phyloP scores from a whole-genome alignment of 2,329 filamentous ascomycete genomes.

The Emergomyces africanus region DNA sequence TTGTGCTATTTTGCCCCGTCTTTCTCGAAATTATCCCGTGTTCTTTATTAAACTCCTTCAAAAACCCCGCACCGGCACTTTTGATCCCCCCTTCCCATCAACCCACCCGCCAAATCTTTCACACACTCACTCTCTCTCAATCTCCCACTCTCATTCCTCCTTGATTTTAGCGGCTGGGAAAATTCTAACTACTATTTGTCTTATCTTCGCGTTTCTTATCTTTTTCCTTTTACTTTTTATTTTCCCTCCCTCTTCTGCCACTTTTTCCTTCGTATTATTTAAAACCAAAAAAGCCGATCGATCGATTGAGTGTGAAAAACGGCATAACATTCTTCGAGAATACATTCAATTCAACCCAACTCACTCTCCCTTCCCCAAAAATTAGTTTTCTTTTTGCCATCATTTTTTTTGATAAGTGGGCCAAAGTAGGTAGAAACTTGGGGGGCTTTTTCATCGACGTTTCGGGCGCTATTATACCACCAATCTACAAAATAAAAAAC shows the following conservation, averaged over 20 bases:
- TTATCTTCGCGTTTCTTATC: neutral
- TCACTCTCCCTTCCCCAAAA: neutral
- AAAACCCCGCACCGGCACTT: neutral
- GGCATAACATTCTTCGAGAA: neutral
- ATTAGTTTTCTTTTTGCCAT: neutral
- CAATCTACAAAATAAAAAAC: too few relatives aligned
- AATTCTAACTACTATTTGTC: neutral
- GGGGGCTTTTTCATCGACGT: neutral
- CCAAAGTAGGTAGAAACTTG: neutral
- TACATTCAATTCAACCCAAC: too few relatives aligned
- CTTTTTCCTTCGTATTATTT: neutral
- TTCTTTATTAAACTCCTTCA: neutral
- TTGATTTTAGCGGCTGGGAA: conserved; percentile 3
- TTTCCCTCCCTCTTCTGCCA: neutral
- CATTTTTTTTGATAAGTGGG: neutral
- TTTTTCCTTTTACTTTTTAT: too few relatives aligned
- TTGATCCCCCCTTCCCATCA: neutral
- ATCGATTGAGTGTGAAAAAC: neutral
- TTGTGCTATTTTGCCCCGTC: conserved; percentile 2
- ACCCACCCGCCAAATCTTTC: conserved; percentile 8
- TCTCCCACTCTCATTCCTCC: conserved; percentile 4
- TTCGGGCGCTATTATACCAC: neutral
- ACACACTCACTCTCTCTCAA: neutral
- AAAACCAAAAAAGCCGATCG: neutral
- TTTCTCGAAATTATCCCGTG: neutral